Conservation (phyloP, 768 basidiomycete species). For the Xerocomellus chrysenteron region DNA sequence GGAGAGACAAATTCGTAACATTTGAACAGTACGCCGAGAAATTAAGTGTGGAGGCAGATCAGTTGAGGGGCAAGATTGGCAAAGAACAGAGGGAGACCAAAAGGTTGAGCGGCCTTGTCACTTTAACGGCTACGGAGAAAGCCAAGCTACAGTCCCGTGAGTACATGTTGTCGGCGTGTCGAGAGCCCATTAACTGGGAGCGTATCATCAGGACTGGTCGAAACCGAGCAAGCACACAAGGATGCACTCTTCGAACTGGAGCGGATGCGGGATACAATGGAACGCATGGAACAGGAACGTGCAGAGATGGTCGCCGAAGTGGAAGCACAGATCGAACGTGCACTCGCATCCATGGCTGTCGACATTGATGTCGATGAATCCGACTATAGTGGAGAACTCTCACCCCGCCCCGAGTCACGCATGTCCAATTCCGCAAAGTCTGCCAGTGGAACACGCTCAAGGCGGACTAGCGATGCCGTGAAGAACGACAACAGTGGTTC, state of each 20-base stretch:
- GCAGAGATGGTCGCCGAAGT: slow-evolving; percentile 92
- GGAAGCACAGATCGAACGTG: slow-evolving; percentile 87
- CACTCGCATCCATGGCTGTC: slow-evolving; percentile 81
- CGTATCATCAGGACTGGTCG: slow-evolving; percentile 60
- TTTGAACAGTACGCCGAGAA: slow-evolving; percentile 95
- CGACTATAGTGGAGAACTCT: slow-evolving; percentile 56
- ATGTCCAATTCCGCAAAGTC: slow-evolving; percentile 55
- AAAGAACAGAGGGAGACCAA: slow-evolving; percentile 89
- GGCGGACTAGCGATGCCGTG: slow-evolving; percentile 58
- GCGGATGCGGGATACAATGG: slow-evolving; percentile 82
- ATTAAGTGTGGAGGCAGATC: slow-evolving; percentile 80
- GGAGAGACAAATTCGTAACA: slow-evolving; percentile 91
- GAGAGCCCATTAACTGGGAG: background rate
- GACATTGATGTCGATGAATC: slow-evolving; percentile 65
- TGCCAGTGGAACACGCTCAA: slow-evolving; percentile 49
- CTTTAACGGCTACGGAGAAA: slow-evolving; percentile 77
- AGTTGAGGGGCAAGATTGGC: slow-evolving; percentile 83
- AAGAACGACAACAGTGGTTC: slow-evolving; percentile 36
- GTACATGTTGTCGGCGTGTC: slow-evolving; percentile 29
- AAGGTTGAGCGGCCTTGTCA: slow-evolving; percentile 75
- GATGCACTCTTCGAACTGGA: slow-evolving; percentile 81
- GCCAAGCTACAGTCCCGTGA: slow-evolving; percentile 72
- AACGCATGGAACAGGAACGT: slow-evolving; percentile 83
- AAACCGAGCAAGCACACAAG: slow-evolving; percentile 79
- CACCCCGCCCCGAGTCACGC: slow-evolving; percentile 67